Evolutionary conservation across 176 grass and related monocot species (phyloP).

Genomic region (Poa pratensis): DNA sequence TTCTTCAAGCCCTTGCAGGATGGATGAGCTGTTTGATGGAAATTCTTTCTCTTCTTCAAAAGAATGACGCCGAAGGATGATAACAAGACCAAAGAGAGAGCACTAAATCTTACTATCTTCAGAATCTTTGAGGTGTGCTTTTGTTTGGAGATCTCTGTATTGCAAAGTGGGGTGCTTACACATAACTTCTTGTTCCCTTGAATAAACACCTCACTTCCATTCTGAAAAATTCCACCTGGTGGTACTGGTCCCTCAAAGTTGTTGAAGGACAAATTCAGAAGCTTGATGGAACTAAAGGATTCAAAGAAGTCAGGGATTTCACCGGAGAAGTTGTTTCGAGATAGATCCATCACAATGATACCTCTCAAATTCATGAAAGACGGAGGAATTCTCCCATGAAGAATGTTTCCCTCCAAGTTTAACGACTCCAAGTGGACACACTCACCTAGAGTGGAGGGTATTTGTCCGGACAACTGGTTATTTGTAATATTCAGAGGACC

Average conservation of each 20-base stretch:
- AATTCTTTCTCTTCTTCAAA: not conserved
- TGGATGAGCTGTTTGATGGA: not conserved
- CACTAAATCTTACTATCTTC: not conserved
- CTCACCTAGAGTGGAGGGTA: too few species aligned
- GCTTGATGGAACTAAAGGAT: not conserved
- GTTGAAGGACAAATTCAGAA: constrained; percentile 61
- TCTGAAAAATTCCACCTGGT: constrained; percentile 40
- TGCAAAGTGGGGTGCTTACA: constrained; percentile 1
- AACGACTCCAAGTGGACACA: too few species aligned
- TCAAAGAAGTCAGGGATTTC: constrained; percentile 37
- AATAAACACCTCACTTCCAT: constrained; percentile 23
- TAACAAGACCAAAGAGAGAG: not conserved
- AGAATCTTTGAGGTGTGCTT: too few species aligned
- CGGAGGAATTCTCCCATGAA: too few species aligned
- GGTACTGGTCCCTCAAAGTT: constrained; percentile 52
- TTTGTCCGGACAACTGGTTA: constrained; percentile 29
- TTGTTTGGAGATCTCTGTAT: not conserved
- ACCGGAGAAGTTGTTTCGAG: constrained; percentile 53
- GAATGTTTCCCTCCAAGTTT: too few species aligned
- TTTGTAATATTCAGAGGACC: not conserved
- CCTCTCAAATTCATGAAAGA: not conserved
- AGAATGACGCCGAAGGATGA: not conserved
- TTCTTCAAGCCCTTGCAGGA: not conserved
- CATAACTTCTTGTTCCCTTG: constrained; percentile 50
- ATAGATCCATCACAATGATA: constrained; percentile 33